These are phyloP conservation scores for Fagopyrum tataricum DNA, from an alignment of 148 eudicot genomes.

Conservation along the genomic window DNA sequence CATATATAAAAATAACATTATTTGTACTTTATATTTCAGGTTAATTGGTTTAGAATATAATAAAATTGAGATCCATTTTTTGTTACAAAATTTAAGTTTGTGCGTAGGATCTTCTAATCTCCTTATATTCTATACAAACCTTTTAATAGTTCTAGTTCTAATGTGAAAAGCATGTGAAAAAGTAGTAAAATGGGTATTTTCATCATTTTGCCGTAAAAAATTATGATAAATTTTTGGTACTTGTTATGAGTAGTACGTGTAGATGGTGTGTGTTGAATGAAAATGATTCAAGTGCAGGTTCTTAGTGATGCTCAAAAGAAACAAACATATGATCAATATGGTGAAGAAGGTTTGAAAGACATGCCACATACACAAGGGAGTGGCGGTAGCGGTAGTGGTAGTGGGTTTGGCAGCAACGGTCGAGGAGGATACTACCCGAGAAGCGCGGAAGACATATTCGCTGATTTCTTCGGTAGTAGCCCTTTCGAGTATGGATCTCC, in stretches of 20 bases:
- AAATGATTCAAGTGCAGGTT: slow-evolving; percentile 29
- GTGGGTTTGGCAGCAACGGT: slow-evolving; percentile 24
- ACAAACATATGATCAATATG: slow-evolving; percentile 55
- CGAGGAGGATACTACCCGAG: slow-evolving; percentile 56
- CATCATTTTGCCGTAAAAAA: too few species aligned
- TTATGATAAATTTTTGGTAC: neutral
- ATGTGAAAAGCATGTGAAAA: too few species aligned
- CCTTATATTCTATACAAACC: too few species aligned
- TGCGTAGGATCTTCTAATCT: too few species aligned
- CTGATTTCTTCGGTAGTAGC: slow-evolving; percentile 82
- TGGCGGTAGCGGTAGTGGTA: slow-evolving; percentile 26
- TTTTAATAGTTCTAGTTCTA: too few species aligned
- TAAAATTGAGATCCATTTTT: too few species aligned
- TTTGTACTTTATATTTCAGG: too few species aligned
- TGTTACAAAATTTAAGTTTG: too few species aligned
- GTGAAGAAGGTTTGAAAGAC: slow-evolving; percentile 85
- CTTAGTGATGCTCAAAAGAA: slow-evolving; percentile 69
- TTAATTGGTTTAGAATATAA: too few species aligned
- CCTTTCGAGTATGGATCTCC: slow-evolving; percentile 65
- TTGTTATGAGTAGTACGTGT: too few species aligned
- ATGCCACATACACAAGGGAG: slow-evolving; percentile 31
- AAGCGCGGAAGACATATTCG: slow-evolving; percentile 86
- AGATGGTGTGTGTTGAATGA: neutral
- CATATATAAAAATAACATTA: too few species aligned
- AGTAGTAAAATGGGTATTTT: too few species aligned